These are phyloP conservation scores for Quercus phellos DNA, from an alignment of 331 rosid species.

Conservation along the genomic window DNA sequence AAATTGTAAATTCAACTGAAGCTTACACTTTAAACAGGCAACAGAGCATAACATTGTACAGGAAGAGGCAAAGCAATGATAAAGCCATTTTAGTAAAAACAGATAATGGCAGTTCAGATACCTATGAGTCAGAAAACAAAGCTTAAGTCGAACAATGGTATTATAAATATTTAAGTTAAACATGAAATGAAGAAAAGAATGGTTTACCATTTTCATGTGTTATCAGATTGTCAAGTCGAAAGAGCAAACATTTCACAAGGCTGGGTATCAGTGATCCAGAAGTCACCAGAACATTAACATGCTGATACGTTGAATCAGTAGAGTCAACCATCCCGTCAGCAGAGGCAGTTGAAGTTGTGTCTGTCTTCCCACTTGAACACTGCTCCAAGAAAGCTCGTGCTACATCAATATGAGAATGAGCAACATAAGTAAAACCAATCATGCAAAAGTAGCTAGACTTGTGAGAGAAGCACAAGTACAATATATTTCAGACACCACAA, in stretches of 20 bases:
- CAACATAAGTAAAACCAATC: conserved; percentile 8
- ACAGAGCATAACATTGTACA: not conserved
- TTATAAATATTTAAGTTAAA: not conserved
- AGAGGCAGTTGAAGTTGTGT: conserved; percentile 36
- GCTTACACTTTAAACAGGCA: not conserved
- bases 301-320: conserved; percentile 30
- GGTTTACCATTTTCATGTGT: conserved; percentile 67
- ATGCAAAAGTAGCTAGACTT: not conserved
- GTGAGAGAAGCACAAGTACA: not conserved
- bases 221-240: conserved; percentile 57
- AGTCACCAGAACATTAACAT: conserved; percentile 73
- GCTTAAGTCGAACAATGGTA: not conserved
- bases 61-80: not conserved
- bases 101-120: not conserved
- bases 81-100: not conserved
- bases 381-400: conserved; percentile 74
- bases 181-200: conserved; percentile 2
- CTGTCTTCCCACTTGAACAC: conserved; percentile 46
- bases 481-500: not conserved
- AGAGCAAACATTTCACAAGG: conserved; percentile 86
- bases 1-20: not conserved
- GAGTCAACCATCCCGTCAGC: conserved; percentile 38
- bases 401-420: conserved; percentile 27
- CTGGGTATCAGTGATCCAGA: conserved; percentile 93
- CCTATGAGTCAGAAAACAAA: not conserved